Base-by-base conservation (phyloP, 148 eudicot genomes). In the Dysphania ambrosioides region DNA sequence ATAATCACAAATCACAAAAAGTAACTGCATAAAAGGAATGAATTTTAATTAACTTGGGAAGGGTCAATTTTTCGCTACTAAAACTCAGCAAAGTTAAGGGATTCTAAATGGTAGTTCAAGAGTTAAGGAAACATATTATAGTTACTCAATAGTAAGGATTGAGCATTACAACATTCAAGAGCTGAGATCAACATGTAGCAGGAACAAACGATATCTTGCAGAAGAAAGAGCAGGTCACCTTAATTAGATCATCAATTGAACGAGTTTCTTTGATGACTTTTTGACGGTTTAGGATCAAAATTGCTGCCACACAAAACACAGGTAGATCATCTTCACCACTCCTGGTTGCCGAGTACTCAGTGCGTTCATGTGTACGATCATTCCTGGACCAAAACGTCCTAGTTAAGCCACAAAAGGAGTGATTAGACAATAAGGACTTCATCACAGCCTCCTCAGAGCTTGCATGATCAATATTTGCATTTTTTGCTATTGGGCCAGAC, bases 241-340 rank as follows among this genome's bases (percentile, higher is more conserved):
- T 95, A 76, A 95, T 95, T 62, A 95, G 84, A 85, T 95, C 98
- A 79, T 95, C 98, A 60, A 95, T 87, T 67, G 98, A 95, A 79
- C 57, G 90, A 32, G 98, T 90, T 80, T 88, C 92, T 83, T 83
- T 88, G 76, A 88, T 84, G 78, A 95, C 83, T 75, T 90, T 95
- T 34, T 92, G 89, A 56, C 96, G 96, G 76, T 95, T 95, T 72
- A 85, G 76, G 63, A 92, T 81, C 24, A 95, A 87, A 84, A 95
- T 88, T 55, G 97, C 96, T 7, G 98, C 98, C 49, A 92, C 98
- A 80, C 91, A 86, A 58, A 90, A 95, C 38, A 95, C 97, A 65
- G 98, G 96, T 75, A 95, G 81, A 75, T 88, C 93, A 75, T 91
- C 93, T 63, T 90, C 97, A 44, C 89, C 85, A 75, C 78, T 92